Conservation (phyloP, 2,329 filamentous ascomycete genomes). For the Aaosphaeria arxii region DNA sequence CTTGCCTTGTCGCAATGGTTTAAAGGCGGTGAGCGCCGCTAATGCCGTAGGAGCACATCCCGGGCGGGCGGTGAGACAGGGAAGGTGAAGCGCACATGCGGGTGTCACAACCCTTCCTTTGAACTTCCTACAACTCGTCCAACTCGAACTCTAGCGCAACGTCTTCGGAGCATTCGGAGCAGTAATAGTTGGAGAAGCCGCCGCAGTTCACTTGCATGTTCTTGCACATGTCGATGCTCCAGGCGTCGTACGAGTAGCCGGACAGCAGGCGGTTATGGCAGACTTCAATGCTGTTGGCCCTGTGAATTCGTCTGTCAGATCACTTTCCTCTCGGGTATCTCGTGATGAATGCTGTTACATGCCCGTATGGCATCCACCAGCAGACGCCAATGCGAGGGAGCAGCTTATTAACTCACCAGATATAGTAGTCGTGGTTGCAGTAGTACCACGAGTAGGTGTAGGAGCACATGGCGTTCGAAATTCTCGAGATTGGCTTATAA, state of each 20-base stretch:
- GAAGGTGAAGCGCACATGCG: no score
- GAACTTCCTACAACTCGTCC: constrained; percentile 31
- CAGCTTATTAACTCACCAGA: constrained; percentile 27
- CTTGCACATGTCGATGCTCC: constrained; percentile 49
- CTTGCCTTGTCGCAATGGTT: no score
- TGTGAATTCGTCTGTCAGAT: constrained; percentile 2
- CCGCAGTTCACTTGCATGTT: constrained; percentile 40
- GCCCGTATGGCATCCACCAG: no score
- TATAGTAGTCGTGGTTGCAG: constrained; percentile 50
- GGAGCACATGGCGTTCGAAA: constrained; percentile 38
- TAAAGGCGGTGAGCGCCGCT: no score
- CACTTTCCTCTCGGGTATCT: background rate
- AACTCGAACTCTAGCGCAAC: constrained; percentile 42
- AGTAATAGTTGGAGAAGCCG: constrained; percentile 46
- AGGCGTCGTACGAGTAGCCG: constrained; percentile 47
- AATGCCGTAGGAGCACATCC: no score
- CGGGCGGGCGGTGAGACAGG: no score
- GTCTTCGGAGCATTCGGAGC: constrained; percentile 44
- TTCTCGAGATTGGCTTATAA: constrained; percentile 1
- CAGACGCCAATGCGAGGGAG: no score
- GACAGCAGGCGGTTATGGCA: constrained; percentile 44
- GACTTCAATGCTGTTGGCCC: constrained; percentile 44
- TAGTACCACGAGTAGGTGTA: constrained; percentile 49
- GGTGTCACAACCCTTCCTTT: no score
- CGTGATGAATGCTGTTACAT: background rate